These are phyloP conservation scores for Trichomonas gallinae DNA, from an alignment of 208 protist genomes.

Conservation along the genomic window DNA sequence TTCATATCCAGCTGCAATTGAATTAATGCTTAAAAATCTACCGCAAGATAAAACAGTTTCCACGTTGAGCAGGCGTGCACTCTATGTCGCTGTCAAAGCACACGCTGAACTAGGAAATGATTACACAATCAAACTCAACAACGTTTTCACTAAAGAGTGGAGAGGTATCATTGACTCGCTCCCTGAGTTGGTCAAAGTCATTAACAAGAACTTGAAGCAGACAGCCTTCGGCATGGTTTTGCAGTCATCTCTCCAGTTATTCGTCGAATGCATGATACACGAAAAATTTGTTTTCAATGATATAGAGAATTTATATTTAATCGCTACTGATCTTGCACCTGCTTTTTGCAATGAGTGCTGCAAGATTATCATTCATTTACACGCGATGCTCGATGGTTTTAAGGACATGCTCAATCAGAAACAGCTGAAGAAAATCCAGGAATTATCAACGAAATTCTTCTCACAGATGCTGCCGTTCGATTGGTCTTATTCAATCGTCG, in stretches of 20 bases:
- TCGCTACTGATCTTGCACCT: not conserved
- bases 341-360: not conserved
- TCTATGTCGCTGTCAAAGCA: not conserved
- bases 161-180: not conserved
- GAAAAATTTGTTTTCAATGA: not conserved
- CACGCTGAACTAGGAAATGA: not conserved
- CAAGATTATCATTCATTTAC: not conserved
- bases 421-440: not conserved
- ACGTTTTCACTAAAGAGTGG: not conserved
- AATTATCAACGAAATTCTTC: not conserved
- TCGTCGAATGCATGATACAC: not conserved
- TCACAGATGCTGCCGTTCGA: not conserved
- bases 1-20: not conserved
- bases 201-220: not conserved
- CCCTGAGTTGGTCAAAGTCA: not conserved
- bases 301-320: not conserved
- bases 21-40: not conserved
- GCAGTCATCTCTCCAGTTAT: not conserved
- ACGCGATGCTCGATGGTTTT: not conserved
- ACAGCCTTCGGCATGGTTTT: not conserved
- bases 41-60: not conserved
- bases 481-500: not conserved
- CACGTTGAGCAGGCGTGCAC: not conserved
- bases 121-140: not conserved
- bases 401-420: not conserved